A percentile compares a stretch with the other conserved stretches of the same genome.
Conservation (phyloP, 768 basidiomycete genomes). For the Podaxis rugospora region DNA sequence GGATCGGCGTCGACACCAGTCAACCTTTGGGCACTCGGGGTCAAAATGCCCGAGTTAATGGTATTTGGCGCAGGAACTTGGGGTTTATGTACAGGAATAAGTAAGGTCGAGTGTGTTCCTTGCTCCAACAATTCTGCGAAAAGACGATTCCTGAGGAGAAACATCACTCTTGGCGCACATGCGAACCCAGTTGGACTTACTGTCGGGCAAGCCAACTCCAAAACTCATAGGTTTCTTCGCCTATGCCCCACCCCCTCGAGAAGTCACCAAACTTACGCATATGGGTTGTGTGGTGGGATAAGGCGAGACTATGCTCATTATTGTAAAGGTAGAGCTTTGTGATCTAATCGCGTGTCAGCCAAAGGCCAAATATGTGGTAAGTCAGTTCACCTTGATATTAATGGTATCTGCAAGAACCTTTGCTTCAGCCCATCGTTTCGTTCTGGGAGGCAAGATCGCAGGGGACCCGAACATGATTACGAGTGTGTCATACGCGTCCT, state of each 20-base stretch:
- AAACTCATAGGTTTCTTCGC: constrained; percentile 93
- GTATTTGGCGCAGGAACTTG: constrained; percentile 22
- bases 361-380: background rate
- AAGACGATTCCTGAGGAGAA: constrained; percentile 66
- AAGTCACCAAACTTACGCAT: constrained; percentile 83
- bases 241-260: constrained; percentile 90
- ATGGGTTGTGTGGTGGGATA: constrained; percentile 83
- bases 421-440: constrained; percentile 98
- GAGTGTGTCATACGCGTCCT: constrained; percentile 84
- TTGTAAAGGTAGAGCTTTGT: constrained; percentile 90
- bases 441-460: constrained; percentile 82
- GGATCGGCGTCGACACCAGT: constrained; percentile 51
- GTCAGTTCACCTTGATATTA: constrained; percentile 66
- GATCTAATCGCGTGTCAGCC: constrained; percentile 46
- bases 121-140: constrained; percentile 90
- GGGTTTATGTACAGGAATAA: constrained; percentile 57
- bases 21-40: constrained; percentile 15
- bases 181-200: constrained; percentile 37
- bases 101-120: constrained; percentile 59
- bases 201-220: constrained; percentile 97
- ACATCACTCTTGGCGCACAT: background rate
- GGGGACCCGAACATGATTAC: constrained; percentile 88
- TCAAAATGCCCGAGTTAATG: constrained; percentile 16
- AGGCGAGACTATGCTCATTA: constrained; percentile 74
- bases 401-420: constrained; percentile 95